A percentile compares a stretch with the other conserved stretches of the same genome.
Conservation (phyloP, 805 yeast genomes). For the Yueomyces sinensis region DNA sequence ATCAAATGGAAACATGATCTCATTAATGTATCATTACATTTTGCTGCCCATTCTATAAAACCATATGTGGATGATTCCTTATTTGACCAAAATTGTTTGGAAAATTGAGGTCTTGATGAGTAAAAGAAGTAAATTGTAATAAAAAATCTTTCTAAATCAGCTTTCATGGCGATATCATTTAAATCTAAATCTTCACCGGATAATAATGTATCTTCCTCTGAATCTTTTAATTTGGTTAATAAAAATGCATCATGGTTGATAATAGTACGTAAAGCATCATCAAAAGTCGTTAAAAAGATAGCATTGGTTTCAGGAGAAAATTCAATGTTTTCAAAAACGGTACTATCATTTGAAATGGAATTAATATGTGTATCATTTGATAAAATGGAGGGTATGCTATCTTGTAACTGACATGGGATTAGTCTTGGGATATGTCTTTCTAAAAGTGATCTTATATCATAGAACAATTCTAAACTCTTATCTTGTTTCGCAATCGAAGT, state of each 20-base stretch:
- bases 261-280: constrained; percentile 39
- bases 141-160: constrained; percentile 82
- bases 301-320: constrained; percentile 16
- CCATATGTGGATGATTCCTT: constrained; percentile 57
- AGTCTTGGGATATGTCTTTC: constrained; percentile 55
- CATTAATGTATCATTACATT: constrained; percentile 67
- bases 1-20: constrained; percentile 71
- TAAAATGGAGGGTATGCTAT: constrained; percentile 23
- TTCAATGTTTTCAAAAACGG: constrained; percentile 3
- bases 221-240: constrained; percentile 53
- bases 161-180: constrained; percentile 54
- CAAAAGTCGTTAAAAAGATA: constrained; percentile 31
- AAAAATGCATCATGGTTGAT: constrained; percentile 54
- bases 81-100: constrained; percentile 56
- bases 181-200: constrained; percentile 44
- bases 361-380: not conserved
- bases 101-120: constrained; percentile 42
- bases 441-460: constrained; percentile 51
- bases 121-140: constrained; percentile 60
- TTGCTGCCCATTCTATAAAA: constrained; percentile 79
- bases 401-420: constrained; percentile 37
- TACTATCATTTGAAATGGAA: not conserved
- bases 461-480: constrained; percentile 35
- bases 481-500: constrained; percentile 27
- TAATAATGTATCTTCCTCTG: constrained; percentile 58